A percentile compares a stretch with the other conserved stretches of the same genome.
phyloP scores from a whole-genome alignment of 768 basidiomycete genomes.

The Hypholoma fasciculare region DNA sequence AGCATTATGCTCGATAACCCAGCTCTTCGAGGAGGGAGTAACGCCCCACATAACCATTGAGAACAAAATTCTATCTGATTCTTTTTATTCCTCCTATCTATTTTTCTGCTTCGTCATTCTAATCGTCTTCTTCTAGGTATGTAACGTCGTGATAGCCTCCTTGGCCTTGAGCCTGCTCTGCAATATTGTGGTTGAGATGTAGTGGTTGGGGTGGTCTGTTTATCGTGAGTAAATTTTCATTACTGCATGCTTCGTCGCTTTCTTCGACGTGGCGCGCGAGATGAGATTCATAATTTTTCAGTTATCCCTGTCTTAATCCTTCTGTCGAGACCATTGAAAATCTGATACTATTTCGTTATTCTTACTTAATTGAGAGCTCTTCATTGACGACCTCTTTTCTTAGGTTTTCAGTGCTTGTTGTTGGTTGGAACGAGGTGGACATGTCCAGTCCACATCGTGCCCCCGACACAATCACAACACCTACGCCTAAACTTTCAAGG shows the following conservation, averaged over 20 bases:
- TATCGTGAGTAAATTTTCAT: slow-evolving; percentile 6
- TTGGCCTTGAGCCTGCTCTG: no score
- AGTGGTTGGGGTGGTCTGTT: not conserved
- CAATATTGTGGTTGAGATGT: not conserved
- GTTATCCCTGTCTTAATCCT: slow-evolving; percentile 36
- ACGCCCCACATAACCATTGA: slow-evolving; percentile 78
- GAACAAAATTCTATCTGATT: slow-evolving; percentile 51
- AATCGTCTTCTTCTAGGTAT: not conserved
- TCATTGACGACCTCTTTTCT: not conserved
- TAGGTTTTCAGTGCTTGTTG: no score
- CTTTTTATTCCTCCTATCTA: not conserved
- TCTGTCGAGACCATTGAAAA: slow-evolving; percentile 33
- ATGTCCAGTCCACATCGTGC: no score
- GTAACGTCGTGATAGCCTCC: not conserved
- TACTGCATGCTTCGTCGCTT: not conserved
- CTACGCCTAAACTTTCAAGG: no score
- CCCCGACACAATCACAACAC: no score
- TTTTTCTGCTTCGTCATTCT: not conserved
- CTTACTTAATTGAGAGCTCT: not conserved
- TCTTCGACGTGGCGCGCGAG: slow-evolving; percentile 10
- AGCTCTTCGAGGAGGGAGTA: slow-evolving; percentile 96
- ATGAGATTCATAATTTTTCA: slow-evolving; percentile 32
- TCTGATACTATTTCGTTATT: slow-evolving; percentile 24
- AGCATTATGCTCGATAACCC: slow-evolving; percentile 83
- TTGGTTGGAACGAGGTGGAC: no score